Percentiles rank a stretch among this genome's conserved stretches.
Evolutionary conservation across 192 early-diverging fungal genomes (phyloP).

Genomic region (Coemansia sp.): DNA sequence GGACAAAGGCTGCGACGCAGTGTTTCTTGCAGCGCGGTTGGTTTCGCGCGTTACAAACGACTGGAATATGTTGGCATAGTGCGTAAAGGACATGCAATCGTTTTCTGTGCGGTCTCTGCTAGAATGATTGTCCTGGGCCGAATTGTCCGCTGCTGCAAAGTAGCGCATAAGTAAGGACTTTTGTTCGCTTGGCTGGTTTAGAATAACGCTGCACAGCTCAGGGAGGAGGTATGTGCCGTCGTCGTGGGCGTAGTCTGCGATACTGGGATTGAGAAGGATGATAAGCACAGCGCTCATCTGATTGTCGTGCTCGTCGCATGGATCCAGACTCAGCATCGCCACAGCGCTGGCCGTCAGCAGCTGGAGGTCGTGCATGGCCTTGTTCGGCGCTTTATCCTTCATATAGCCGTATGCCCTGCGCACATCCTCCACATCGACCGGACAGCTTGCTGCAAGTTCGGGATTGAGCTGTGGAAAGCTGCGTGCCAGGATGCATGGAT

Average conservation of each 20-base stretch:
- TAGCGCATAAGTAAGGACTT: constrained; percentile 37
- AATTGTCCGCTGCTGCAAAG: constrained; percentile 19
- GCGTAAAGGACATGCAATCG: constrained; percentile 18
- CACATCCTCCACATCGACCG: constrained; percentile 48
- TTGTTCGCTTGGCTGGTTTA: constrained; percentile 31
- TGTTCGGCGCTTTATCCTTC: constrained; percentile 8
- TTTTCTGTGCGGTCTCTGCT: background rate
- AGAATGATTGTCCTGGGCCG: background rate
- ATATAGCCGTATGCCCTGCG: constrained; percentile 31
- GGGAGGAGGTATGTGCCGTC: constrained; percentile 35
- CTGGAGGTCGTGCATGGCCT: constrained; percentile 31
- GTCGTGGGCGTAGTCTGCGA: constrained; percentile 34
- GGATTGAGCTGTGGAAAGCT: constrained; percentile 47
- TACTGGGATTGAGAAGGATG: constrained; percentile 41
- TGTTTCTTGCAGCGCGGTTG: constrained; percentile 21
- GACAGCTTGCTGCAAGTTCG: constrained; percentile 29
- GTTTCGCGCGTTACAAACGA: constrained; percentile 39
- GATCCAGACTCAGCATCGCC: constrained; percentile 37
- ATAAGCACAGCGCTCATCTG: constrained; percentile 51
- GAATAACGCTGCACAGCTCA: constrained; percentile 45
- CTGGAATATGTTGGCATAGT: constrained; percentile 36
- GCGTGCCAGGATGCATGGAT: constrained; percentile 50
- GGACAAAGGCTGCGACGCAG: constrained; percentile 2
- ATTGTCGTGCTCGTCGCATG: constrained; percentile 50
- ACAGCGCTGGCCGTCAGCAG: constrained; percentile 29